phyloP scores from a whole-genome alignment of 1,139 yeast species.

The Hanseniaspora gamundiae region DNA sequence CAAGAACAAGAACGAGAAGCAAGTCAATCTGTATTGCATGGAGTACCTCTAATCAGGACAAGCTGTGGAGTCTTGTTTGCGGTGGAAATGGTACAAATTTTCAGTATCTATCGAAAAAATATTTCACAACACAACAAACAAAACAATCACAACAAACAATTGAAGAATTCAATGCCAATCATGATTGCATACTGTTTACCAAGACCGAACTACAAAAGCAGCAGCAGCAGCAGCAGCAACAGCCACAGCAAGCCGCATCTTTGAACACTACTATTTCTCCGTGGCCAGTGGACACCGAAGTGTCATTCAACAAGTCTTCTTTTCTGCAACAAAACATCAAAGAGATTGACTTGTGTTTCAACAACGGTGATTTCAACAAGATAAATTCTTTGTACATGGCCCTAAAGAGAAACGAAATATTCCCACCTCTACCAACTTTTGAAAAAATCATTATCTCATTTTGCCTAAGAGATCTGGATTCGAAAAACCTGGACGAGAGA shows the following conservation, averaged over 20 bases:
- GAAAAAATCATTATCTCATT: slow-evolving; percentile 26
- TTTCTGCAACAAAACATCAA: slow-evolving; percentile 16
- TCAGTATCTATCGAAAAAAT: too few species aligned
- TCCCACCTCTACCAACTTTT: slow-evolving; percentile 26
- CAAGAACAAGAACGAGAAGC: not conserved
- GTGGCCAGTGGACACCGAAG: slow-evolving; percentile 23
- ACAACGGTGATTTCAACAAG: slow-evolving; percentile 20
- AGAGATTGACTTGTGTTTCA: slow-evolving; percentile 18
- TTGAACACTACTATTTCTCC: too few species aligned
- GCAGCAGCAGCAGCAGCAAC: not conserved
- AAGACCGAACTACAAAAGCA: not conserved
- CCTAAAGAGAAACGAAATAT: slow-evolving; percentile 26
- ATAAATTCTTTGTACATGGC: slow-evolving; percentile 29
- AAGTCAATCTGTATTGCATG: not conserved
- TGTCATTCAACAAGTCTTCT: slow-evolving; percentile 16
- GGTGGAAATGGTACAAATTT: too few species aligned
- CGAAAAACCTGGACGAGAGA: slow-evolving; percentile 33
- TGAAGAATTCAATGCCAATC: not conserved
- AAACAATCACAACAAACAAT: not conserved
- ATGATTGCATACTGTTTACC: not conserved
- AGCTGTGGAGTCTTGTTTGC: not conserved
- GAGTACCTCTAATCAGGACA: not conserved
- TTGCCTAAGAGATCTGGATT: slow-evolving; percentile 26
- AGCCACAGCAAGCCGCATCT: not conserved
- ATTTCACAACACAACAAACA: not conserved